Conservation (phyloP, 257 asterid species). For the Solanum chaucha region DNA sequence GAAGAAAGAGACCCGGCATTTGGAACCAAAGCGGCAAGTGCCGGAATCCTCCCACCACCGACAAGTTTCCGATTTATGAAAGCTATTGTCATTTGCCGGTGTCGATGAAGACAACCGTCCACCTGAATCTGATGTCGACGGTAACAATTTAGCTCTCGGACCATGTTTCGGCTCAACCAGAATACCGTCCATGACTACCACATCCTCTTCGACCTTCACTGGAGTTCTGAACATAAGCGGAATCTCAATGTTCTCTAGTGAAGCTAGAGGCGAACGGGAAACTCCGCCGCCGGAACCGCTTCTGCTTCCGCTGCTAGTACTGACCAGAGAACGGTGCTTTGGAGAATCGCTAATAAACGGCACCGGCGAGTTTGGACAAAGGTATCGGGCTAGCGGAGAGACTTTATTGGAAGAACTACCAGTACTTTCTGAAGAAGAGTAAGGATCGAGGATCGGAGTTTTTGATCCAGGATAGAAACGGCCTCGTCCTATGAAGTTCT, state of each 20-base stretch:
- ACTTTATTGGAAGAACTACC: slow-evolving; percentile 18
- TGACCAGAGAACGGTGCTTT: neutral
- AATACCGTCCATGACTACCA: slow-evolving; percentile 74
- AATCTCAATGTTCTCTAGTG: slow-evolving; percentile 15
- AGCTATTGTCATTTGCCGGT: slow-evolving; percentile 20
- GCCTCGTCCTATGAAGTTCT: slow-evolving; percentile 17
- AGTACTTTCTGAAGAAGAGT: slow-evolving; percentile 35
- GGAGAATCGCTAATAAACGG: neutral
- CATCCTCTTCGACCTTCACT: slow-evolving; percentile 67
- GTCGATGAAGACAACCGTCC: slow-evolving; percentile 12
- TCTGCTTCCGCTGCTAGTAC: neutral
- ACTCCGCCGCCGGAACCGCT: slow-evolving; percentile 1
- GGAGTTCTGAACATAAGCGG: slow-evolving; percentile 24
- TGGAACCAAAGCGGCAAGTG: slow-evolving; percentile 40
- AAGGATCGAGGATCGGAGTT: slow-evolving; percentile 38
- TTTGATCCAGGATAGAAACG: slow-evolving; percentile 7
- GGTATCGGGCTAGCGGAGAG: slow-evolving; percentile 21
- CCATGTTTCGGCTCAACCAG: slow-evolving; percentile 28
- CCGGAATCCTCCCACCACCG: slow-evolving; percentile 35
- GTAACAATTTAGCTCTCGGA: slow-evolving; percentile 16
- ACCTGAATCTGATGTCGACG: slow-evolving; percentile 19
- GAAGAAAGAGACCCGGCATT: slow-evolving; percentile 42
- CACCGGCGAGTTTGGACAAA: neutral
- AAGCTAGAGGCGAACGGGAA: slow-evolving; percentile 4
- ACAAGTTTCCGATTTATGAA: slow-evolving; percentile 22